Base-by-base conservation (phyloP, 306 rosid species). In the Glycine tomentella region DNA sequence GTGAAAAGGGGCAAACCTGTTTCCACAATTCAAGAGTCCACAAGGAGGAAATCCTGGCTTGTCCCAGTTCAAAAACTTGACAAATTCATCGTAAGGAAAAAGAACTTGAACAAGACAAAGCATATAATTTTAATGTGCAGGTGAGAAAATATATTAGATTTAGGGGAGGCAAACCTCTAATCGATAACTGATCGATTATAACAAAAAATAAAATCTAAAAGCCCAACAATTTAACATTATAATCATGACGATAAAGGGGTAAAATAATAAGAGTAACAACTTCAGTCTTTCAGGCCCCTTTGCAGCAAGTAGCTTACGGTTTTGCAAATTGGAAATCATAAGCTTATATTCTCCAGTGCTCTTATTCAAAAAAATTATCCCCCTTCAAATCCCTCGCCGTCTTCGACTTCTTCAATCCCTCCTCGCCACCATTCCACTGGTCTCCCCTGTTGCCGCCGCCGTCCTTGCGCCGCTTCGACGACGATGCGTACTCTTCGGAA, bases 381-480 rank as follows among this genome's bases (percentile, higher is more conserved):
- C 90, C 91, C 86, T 90, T 95, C 13, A 92, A 88, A 79, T 95
- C 99, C 53, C 89, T 90, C 0, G 86, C 73, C 3, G 82, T 72
- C 85, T 88, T 91, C 40, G 90, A 79, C 89, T 88, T 95, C 90
- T 87, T 95, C 2, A 85, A 86, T 40, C 89, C 93, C 36, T 88
- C 94, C 3, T 92, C 94, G 6, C 94, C 97, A 3, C 98, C 98
- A 78, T 93, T 90, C 99, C 99, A 93, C 87, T 98, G 84, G 51
- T 96, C 99, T 49, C 90, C 88, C 7, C 86, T 95, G 20, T 91
- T 93, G 11, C 91, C 92, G 11, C 91, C 92, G 11, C 91, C 92
- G 20, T 90, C 99, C 87, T 81, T 92, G 4, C 97, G 93, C 88
- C 98, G 89, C 97, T 92, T 96, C 4, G 92, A 90, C 0, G 93